A percentile compares a stretch with the other conserved stretches of the same genome.
Conservation (phyloP, 1,139 yeast species). For the Blastobotrys ciferrii region DNA sequence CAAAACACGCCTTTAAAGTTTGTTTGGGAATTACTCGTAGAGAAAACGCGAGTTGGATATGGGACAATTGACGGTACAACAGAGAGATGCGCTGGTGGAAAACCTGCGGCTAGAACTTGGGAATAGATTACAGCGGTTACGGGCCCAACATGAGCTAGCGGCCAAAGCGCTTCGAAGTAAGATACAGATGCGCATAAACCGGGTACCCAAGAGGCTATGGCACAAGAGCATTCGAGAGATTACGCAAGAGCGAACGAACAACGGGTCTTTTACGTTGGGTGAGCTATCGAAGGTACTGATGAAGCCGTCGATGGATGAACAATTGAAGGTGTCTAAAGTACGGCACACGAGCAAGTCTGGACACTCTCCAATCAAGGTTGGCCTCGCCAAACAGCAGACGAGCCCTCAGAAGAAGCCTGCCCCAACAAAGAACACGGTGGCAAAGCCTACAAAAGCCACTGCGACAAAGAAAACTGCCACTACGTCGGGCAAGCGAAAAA, state of each 20-base stretch:
- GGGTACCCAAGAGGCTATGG: slow-evolving; percentile 45
- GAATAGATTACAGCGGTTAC: slow-evolving; percentile 33
- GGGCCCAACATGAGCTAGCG: slow-evolving; percentile 34
- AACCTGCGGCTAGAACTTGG: slow-evolving; percentile 22
- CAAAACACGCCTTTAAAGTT: not conserved
- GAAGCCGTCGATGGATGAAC: slow-evolving; percentile 8
- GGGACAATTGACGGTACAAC: slow-evolving; percentile 20
- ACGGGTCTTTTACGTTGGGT: not conserved
- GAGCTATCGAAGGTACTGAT: slow-evolving; percentile 1
- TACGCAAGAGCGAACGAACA: slow-evolving; percentile 17
- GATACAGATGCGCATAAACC: slow-evolving; percentile 40
- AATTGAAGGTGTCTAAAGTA: slow-evolving; percentile 9
- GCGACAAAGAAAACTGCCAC: slow-evolving; percentile 10
- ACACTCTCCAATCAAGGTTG: slow-evolving; percentile 3
- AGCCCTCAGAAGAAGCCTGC: not conserved
- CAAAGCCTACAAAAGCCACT: slow-evolving; percentile 8
- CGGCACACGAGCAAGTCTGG: slow-evolving; percentile 2
- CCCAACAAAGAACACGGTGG: not conserved
- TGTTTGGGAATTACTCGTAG: not conserved
- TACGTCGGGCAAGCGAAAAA: slow-evolving; percentile 3
- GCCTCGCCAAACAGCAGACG: not conserved
- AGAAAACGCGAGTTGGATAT: not conserved
- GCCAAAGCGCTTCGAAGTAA: slow-evolving; percentile 38
- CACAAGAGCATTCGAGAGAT: slow-evolving; percentile 40
- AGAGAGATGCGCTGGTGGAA: slow-evolving; percentile 31